A percentile compares a stretch with the other conserved stretches of the same genome.
These are phyloP conservation scores for Luvunga scandens DNA, from an alignment of 345 rosid species.

Conservation along the genomic window DNA sequence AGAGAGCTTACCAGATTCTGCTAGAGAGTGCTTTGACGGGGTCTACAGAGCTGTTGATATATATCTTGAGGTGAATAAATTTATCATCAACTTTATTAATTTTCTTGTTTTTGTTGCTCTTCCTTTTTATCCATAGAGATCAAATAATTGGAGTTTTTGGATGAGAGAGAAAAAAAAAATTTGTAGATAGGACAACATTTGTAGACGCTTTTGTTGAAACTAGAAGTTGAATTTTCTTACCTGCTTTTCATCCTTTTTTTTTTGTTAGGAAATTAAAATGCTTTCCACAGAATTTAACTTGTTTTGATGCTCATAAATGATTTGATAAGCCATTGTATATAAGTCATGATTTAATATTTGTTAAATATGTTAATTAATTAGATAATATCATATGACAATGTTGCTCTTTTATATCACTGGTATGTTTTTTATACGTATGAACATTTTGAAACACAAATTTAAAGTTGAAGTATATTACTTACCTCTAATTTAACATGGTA, in stretches of 20 bases:
- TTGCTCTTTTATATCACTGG: rapidly evolving
- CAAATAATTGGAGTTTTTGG: neutral
- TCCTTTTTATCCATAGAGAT: neutral
- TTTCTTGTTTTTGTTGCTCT: neutral
- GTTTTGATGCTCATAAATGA: neutral
- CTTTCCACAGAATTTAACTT: no score
- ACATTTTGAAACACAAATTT: no score
- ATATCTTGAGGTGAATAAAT: conserved; percentile 60
- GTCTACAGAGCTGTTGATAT: conserved; percentile 78
- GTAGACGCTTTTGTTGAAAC: neutral
- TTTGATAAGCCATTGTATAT: neutral
- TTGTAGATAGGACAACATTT: neutral
- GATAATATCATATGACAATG: no score
- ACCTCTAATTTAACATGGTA: neutral
- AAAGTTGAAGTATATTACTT: no score
- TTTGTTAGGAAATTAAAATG: neutral
- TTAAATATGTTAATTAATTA: no score
- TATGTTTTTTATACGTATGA: no score
- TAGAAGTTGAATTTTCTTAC: neutral
- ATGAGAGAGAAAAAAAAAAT: neutral
- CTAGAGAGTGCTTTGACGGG: conserved; percentile 75
- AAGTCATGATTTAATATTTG: no score
- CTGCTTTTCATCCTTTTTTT: neutral
- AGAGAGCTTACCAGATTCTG: conserved; percentile 70
- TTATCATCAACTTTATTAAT: neutral